A percentile compares a stretch with the other conserved stretches of the same genome.
These are phyloP conservation scores for Coniella vitis DNA, from an alignment of 2,329 filamentous ascomycete species.

Conservation along the genomic window DNA sequence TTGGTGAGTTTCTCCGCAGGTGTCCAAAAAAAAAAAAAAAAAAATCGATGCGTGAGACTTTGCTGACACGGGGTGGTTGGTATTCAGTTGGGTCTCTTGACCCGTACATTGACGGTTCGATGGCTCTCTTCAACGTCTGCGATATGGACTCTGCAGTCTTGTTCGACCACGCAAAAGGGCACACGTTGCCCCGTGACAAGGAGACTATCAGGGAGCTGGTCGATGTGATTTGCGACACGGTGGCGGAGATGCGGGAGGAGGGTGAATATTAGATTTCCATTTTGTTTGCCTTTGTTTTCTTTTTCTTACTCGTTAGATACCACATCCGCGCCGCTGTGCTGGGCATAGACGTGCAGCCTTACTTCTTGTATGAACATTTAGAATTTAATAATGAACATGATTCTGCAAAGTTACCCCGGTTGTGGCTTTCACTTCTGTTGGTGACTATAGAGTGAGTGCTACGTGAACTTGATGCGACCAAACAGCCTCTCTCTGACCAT, in stretches of 20 bases:
- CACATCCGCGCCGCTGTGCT: no score
- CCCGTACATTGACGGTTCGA: constrained; percentile 53
- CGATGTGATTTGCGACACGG: constrained; percentile 33
- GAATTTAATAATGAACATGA: no score
- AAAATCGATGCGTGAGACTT: no score
- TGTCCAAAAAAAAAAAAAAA: no score
- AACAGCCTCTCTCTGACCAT: no score
- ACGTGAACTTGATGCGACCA: no score
- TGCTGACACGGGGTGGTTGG: not conserved
- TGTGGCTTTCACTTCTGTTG: no score
- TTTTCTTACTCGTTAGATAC: not conserved
- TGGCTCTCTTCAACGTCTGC: constrained; percentile 56
- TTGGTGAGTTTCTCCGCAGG: constrained; percentile 32
- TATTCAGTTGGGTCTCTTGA: constrained; percentile 44
- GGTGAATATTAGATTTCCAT: not conserved
- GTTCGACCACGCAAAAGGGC: constrained; percentile 61
- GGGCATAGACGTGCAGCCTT: no score
- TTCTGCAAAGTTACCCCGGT: no score
- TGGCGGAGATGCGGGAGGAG: constrained; percentile 16
- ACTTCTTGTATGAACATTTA: no score
- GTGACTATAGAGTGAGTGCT: no score
- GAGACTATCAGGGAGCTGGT: constrained; percentile 41
- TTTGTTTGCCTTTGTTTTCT: not conserved
- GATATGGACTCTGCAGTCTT: constrained; percentile 51
- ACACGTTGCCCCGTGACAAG: constrained; percentile 51